Evolutionary conservation across 2,329 filamentous ascomycete species (phyloP).

Genomic region (Fusarium udum): DNA sequence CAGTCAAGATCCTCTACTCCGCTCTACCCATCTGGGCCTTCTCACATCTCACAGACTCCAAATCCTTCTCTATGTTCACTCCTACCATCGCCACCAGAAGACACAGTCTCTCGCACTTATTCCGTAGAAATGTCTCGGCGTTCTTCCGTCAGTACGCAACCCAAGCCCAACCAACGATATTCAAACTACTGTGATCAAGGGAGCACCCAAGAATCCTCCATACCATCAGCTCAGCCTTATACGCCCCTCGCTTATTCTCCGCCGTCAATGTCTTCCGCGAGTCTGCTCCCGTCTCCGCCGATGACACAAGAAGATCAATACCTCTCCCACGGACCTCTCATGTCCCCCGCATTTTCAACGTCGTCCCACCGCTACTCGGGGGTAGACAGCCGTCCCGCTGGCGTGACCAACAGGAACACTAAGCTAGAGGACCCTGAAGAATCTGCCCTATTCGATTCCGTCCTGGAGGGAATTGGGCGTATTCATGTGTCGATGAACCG

Average conservation of each 20-base stretch:
- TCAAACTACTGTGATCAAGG: slow-evolving; percentile 6
- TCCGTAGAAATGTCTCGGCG: background rate
- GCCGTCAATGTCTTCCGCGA: slow-evolving; percentile 29
- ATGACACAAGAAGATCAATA: slow-evolving; percentile 27
- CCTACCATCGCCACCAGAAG: slow-evolving; percentile 28
- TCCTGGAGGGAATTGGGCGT: slow-evolving; percentile 50
- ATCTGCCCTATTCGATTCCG: slow-evolving; percentile 46
- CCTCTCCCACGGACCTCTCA: slow-evolving; percentile 10
- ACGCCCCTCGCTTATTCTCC: slow-evolving; percentile 23
- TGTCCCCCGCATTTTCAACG: slow-evolving; percentile 12
- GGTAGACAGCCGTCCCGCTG: background rate
- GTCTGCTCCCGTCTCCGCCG: slow-evolving; percentile 37
- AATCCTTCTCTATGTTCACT: slow-evolving; percentile 9
- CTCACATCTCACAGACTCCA: slow-evolving; percentile 29
- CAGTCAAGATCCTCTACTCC: slow-evolving; percentile 10
- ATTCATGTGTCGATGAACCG: slow-evolving; percentile 49
- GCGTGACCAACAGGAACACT: background rate
- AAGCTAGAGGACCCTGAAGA: slow-evolving; percentile 37
- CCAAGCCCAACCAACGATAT: background rate
- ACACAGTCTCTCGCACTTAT: background rate
- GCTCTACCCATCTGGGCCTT: slow-evolving; percentile 1
- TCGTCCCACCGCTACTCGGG: background rate
- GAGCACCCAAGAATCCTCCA: slow-evolving; percentile 12
- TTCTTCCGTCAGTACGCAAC: background rate
- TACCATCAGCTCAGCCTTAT: slow-evolving; percentile 41